Evolutionary conservation across 225 moss, liverwort and hornwort genomes (phyloP), one percentile per base, ranked within the genome.

Genomic region (Takakia lepidozioides): DNA sequence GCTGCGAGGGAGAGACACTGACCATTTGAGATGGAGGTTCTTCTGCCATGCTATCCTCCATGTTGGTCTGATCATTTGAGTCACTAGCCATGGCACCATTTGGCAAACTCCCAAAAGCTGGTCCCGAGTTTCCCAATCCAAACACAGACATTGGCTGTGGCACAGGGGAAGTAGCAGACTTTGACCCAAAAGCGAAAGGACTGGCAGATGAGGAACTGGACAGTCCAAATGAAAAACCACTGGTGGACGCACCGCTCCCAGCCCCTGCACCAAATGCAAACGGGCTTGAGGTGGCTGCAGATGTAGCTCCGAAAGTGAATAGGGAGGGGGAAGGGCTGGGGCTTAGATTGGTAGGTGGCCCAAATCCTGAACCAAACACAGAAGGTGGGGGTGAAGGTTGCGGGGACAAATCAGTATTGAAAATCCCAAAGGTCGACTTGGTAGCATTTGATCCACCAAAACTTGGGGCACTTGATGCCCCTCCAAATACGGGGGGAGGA

Each of bases 11-110:
- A 2, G 74, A 47, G 38, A 70, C 70, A 20, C 70, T 67, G 34
- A 66, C 25, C 80, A 80, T 80, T 62, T 74, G 74, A 30, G 70
- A 74, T 18, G 72, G 64, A 55, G 55, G 55, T 25, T 80, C 80
- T 48, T 80, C 80, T 15, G 80, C 80, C 80, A 80, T 80, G 18
- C 67, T 80, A 42, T 80, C 80, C 66, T 80, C 80, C 80, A 80
- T 80, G 34, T 20, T 21, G 23, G 21, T 46, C 14, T 46, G 22
- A 20, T 14, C 45, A 23, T 13, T 46, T 11, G 20, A 20, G 14
- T 48, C 80, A 47, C 42, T 58, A 40, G 74, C 69, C 79, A 69
- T 67, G 19, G 56, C 67, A 30, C 70, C 74, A 24, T 71, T 80
- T 20, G 80, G 67, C 48, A 74, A 60, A 5, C 22, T 21, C 46